Conservation (phyloP, 1,284 basidiomycete genomes). For the Psilocybe mexicana region DNA sequence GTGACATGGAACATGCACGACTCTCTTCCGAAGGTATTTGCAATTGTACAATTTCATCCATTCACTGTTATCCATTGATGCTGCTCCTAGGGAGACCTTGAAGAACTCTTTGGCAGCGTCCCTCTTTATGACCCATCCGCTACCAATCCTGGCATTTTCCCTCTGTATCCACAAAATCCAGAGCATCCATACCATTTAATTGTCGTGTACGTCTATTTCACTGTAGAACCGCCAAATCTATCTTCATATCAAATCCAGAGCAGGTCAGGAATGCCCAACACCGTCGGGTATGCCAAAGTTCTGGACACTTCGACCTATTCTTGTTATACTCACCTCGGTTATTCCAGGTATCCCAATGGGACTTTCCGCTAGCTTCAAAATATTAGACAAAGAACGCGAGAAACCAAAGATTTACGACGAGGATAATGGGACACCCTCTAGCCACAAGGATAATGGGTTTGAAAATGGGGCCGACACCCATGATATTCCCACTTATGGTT, state of each 20-base stretch:
- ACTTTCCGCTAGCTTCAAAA: conserved; percentile 73
- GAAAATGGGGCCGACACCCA: conserved; percentile 23
- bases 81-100: conserved; percentile 63
- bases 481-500: conserved; percentile 47
- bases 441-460: conserved; percentile 26
- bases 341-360: conserved; percentile 71
- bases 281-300: conserved; percentile 48
- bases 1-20: conserved; percentile 79
- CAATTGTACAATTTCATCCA: conserved; percentile 5
- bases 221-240: conserved; percentile 2
- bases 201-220: conserved; percentile 57
- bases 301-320: neutral
- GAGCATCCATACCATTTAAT: conserved; percentile 80
- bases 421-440: conserved; percentile 35
- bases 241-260: conserved; percentile 43
- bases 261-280: conserved; percentile 83
- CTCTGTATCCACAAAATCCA: conserved; percentile 50
- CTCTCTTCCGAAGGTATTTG: conserved; percentile 63
- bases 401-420: conserved; percentile 52
- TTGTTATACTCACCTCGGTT: neutral
- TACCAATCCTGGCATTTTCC: conserved; percentile 37
- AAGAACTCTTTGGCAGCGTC: conserved; percentile 71
- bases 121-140: conserved; percentile 46
- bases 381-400: conserved; percentile 50
- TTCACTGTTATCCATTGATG: conserved; percentile 3